Conservation (phyloP, 2,329 filamentous ascomycete genomes). For the Myrmaecium sp. region DNA sequence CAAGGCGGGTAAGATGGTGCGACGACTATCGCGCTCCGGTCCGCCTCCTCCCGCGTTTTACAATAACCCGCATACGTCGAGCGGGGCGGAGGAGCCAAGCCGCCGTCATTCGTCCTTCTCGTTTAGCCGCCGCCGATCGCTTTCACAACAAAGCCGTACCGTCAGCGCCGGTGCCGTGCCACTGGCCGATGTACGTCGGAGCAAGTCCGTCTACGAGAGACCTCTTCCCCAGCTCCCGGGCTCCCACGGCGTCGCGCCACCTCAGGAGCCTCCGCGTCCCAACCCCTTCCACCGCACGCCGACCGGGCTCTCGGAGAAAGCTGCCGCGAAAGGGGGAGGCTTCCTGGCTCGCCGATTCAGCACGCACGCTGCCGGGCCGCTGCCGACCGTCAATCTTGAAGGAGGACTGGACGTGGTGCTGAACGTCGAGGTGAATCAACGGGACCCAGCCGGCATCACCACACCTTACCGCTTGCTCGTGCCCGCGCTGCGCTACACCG, state of each 20-base stretch:
- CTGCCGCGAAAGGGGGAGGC: constrained; percentile 16
- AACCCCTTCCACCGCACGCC: constrained; percentile 27
- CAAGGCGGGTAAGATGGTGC: constrained; percentile 23
- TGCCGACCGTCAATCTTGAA: constrained; percentile 57
- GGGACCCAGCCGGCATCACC: constrained; percentile 76
- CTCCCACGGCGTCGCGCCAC: constrained; percentile 2
- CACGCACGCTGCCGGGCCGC: no score
- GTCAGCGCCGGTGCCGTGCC: no score
- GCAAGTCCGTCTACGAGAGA: no score
- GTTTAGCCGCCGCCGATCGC: constrained; percentile 17
- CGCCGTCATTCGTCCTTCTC: constrained; percentile 12
- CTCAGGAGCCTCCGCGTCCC: constrained; percentile 11
- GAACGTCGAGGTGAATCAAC: constrained; percentile 75
- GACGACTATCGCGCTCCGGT: constrained; percentile 19
- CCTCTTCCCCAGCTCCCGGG: no score
- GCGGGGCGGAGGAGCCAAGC: constrained; percentile 12
- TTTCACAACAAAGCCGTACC: no score
- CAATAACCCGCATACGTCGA: constrained; percentile 19
- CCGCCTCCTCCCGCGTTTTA: constrained; percentile 23
- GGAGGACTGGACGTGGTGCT: constrained; percentile 73
- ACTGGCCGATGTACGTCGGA: no score
- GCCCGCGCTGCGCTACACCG: constrained; percentile 46
- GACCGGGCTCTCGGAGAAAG: constrained; percentile 24
- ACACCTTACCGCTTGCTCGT: constrained; percentile 75
- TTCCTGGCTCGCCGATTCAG: constrained; percentile 10